Evolutionary conservation across 768 basidiomycete species (phyloP).

Genomic region (Lepiota brunneoincarnata): DNA sequence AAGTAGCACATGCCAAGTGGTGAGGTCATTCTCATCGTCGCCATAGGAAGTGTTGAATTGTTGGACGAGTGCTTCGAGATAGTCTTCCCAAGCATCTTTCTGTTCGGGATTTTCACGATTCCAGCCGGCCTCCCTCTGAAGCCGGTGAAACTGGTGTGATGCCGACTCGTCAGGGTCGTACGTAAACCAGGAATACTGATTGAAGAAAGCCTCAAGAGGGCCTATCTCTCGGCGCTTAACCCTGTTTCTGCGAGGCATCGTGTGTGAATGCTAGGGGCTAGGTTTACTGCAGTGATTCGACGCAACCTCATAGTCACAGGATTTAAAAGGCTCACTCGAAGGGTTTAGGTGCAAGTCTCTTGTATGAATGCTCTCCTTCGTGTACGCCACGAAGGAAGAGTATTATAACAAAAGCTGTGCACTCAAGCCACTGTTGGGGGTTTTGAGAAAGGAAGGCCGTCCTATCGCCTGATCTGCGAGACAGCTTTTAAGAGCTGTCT

Average conservation of each 20-base stretch:
- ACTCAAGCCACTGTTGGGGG: too few species aligned
- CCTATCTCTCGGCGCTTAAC: neutral
- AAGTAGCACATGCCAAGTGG: slow-evolving; percentile 17
- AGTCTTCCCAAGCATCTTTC: slow-evolving; percentile 15
- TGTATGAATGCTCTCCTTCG: neutral
- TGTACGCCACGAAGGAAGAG: neutral
- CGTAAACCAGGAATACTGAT: too few species aligned
- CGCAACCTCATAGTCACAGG: too few species aligned
- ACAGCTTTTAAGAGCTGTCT: too few species aligned
- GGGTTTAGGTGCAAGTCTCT: neutral
- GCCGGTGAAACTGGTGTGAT: slow-evolving; percentile 22
- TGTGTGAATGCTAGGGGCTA: neutral
- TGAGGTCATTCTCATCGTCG: slow-evolving; percentile 22
- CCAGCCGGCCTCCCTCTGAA: slow-evolving; percentile 21
- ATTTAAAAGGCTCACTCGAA: neutral
- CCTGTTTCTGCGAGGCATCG: neutral
- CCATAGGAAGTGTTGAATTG: slow-evolving; percentile 28
- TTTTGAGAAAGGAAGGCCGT: too few species aligned
- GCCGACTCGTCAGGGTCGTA: slow-evolving; percentile 18
- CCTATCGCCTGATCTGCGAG: too few species aligned
- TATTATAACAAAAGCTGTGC: neutral
- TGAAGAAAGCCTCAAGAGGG: slow-evolving; percentile 16
- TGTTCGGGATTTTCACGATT: neutral
- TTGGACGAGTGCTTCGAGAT: slow-evolving; percentile 21
- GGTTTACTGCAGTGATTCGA: too few species aligned